Base-by-base conservation (phyloP, 2,329 filamentous ascomycete species). In the Aphanoascus verrucosus region DNA sequence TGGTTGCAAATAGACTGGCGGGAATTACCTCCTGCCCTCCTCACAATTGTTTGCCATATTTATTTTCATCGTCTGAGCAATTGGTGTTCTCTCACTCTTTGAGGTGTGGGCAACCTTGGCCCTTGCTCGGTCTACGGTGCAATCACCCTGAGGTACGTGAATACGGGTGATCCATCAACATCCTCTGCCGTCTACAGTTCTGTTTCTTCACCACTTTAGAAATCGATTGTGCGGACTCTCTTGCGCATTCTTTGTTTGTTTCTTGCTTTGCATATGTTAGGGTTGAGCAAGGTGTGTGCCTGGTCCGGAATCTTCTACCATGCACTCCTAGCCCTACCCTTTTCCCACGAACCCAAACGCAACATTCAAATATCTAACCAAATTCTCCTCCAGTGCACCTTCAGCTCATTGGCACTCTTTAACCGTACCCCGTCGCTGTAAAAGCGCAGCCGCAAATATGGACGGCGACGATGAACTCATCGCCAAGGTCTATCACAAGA, bases 401-500 rank as follows among this genome's bases (percentile, higher is more conserved):
- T 32, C 17, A 31, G 12, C 14, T 11, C 9, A 7, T 9, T 40
- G 17, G 50, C 2, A 8, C n/a, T 14, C 17, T 14, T 28, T 40
- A 12, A 41, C n/a, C 15, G 17, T 5, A 42, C 43, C 17, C 11
- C 14, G 17, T 32, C 46, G 17, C 31, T 38, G 37, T 9, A 35
- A 34, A 34, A 20, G 42, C 32, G 46, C 31, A 41, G 51, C 53
- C 51, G 46, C 35, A 53, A 62, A 69, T 65, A 82, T 82, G 74
- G 75, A 74, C 58, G 75, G 74, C 67, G 74, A 80, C 68, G 79
- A 83, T 66, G 77, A 81, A 62, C 76, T 81, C 60, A 78, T 83
- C 72, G 82, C 82, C 72, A 86, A 88, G 71, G 89, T 98, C 74
- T 83, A 86, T 74, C 86, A 84, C 76, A 97, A 98, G 85, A 97